Conservation (phyloP, 2,329 filamentous ascomycete genomes). For the Pseudocercospora musae region DNA sequence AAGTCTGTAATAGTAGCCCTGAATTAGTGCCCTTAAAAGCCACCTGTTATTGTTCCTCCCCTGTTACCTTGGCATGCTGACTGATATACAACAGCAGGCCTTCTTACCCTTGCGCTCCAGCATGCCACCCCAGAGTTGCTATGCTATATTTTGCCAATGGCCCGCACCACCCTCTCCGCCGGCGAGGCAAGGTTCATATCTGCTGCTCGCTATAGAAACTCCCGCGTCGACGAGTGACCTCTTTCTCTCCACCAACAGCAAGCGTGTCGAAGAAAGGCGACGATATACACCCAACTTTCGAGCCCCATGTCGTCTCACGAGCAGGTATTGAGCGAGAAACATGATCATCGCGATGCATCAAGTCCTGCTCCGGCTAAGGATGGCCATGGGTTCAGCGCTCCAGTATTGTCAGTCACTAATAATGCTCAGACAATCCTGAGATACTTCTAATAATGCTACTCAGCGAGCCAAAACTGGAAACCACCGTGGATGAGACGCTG, state of each 20-base stretch:
- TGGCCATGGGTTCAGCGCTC: not conserved
- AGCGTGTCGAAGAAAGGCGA: constrained; percentile 6
- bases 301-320: not conserved
- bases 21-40: too few species aligned
- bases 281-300: not conserved
- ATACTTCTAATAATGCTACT: not conserved
- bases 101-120: not conserved
- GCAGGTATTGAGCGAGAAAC: not conserved
- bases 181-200: not conserved
- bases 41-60: too few species aligned
- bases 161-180: not conserved
- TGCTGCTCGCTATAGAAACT: not conserved
- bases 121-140: not conserved
- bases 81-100: too few species aligned
- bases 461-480: constrained; percentile 6
- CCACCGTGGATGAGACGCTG: constrained; percentile 4
- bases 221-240: not conserved
- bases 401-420: not conserved
- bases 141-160: not conserved
- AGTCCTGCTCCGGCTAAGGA: not conserved
- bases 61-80: too few species aligned
- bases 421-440: not conserved
- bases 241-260: not conserved
- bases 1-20: too few species aligned
- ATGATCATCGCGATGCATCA: not conserved